Base-by-base conservation (phyloP, 1,284 basidiomycete species). In the Trametes pubescens region DNA sequence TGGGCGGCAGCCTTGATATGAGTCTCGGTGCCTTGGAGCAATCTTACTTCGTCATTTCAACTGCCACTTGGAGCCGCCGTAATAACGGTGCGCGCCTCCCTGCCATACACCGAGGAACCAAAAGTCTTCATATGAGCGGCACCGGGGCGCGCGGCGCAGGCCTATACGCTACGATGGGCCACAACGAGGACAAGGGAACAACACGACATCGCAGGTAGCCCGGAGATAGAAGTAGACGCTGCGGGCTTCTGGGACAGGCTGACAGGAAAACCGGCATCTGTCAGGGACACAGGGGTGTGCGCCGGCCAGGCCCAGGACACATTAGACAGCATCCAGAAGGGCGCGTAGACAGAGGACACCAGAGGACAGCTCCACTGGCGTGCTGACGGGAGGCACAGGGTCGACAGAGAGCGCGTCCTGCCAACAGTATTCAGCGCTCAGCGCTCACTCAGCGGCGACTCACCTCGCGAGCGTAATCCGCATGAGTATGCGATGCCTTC, bases 261-360 rank as follows among this genome's bases (percentile, higher is more conserved):
- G 37, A 29, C 52, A 49, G 26, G 4, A 43, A n/a, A 24, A 26
- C 46, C 44, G 46, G 26, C 22, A 43, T 48, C 56, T 58, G 46
- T 32, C 57, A 58, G 57, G 57, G 22, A 40, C 47, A 14, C 47
- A 51, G 35, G 55, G 43, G 37, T 21, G 44, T 44, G 37, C n/a
- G 21, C 54, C 54, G 44, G 13, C 54, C 54, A 56, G 54, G 54
- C 10, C 32, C 43, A 56, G 54, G 44, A 55, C n/a, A n/a, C 32
- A 35, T 6, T 13, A 22, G n/a, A 22, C 43, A 34, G 44, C 32
- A 34, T 14, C 13, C 29, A 29, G 16, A 14, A 49, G 47, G 37
- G 35, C 38, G 46, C 37, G 35, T 37, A 32, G 44, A 18, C 38
- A 29, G 14, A 9, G 44, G 44, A 32, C 29, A 32, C 29, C 29